Base-by-base conservation (phyloP, 768 basidiomycete species). In the Hebeloma cylindrosporum region DNA sequence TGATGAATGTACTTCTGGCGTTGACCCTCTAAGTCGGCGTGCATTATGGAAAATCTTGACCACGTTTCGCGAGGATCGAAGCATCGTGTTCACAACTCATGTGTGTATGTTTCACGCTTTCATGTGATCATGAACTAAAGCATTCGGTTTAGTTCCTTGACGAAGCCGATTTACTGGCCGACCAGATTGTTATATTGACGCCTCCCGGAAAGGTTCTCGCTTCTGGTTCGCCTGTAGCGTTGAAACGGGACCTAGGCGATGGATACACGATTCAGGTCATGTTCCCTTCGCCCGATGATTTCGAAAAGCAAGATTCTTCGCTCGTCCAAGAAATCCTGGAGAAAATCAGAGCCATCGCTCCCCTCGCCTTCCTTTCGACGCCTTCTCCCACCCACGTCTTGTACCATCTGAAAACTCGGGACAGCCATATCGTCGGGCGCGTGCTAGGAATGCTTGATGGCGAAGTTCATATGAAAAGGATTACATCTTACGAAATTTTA, bases 31-130 rank as follows among this genome's bases (percentile, higher is more conserved):
- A 26, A 88, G 88, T 44, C 71, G 88, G 38, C 73, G 88, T 23
- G 80, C 88, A 1, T 64, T 92, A 5, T 92, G 88, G 88, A 76
- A 81, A 43, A 83, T 81, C 0, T 64, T 92, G 43, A 86, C 78
- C 3, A 74, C 80, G 2, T 79, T 85, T 45, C 76, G 82, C 10
- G 69, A 82, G 25, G 79, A 83, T 31, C 70, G 84, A 36, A 80
- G 82, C 0, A 79, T 90, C 27, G 69, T 90, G 2, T 83, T 89
- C 59, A 90, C 88, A 0, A 92, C 88, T 0, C 88, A 90, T 65
- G 84, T 83, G 59, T 41, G 80, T 43, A 16, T 43, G 32, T 25
- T 43, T 5, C n/a, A 1, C n/a, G n/a, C n/a, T 22, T 32, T 20
- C 20, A 11, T 9, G 1, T 23, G 10, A 16, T 23, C n/a, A 7